Base-by-base conservation (phyloP, 1,139 yeast genomes). In the Lodderomyces beijingensis region DNA sequence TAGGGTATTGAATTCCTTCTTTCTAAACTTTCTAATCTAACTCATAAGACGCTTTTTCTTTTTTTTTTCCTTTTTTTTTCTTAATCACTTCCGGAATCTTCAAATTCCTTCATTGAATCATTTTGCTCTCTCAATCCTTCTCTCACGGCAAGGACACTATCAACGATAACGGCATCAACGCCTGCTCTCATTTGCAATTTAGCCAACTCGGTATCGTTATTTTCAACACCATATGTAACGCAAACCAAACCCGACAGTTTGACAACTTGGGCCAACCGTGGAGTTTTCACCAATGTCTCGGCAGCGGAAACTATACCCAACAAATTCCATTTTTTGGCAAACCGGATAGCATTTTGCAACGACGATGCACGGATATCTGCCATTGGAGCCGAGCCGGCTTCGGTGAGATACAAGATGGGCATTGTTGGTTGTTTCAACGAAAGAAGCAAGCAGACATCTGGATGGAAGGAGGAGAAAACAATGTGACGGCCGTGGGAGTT, bases 111-210 rank as follows among this genome's bases (percentile, higher is more conserved):
- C 23, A 46, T 34, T 11, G 29, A 32, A 31, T 50, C 50, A 33
- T 44, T 47, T 20, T 51, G 72, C 36, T 60, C 62, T 35, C 79
- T 69, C 44, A 89, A 68, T 4, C 89, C 96, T 47, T 83, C 84
- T 51, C 96, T 72, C 10, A 89, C 95, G 0, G 96, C 96, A 52
- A 89, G 67, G 3, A 91, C 97, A 40, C 88, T 82, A 57, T 91
- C 97, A 4, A 87, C 97, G 60, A 91, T 91, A 14, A 91, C 97
- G 0, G 98, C 98, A 64, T 91, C 97, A 6, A 91, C 96, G 10
- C 97, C 97, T 8, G 94, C 91, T 44, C 77, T 78, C 81, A 91
- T 83, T 56, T 91, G 96, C 39, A 84, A 65, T 46, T 79, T 79
- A 22, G 95, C 91, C 44, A 81, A 78, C 38, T 77, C 87, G 0